These are phyloP conservation scores for Aspergillus ellipticus DNA, from an alignment of 495 filamentous ascomycete genomes.

Conservation along the genomic window DNA sequence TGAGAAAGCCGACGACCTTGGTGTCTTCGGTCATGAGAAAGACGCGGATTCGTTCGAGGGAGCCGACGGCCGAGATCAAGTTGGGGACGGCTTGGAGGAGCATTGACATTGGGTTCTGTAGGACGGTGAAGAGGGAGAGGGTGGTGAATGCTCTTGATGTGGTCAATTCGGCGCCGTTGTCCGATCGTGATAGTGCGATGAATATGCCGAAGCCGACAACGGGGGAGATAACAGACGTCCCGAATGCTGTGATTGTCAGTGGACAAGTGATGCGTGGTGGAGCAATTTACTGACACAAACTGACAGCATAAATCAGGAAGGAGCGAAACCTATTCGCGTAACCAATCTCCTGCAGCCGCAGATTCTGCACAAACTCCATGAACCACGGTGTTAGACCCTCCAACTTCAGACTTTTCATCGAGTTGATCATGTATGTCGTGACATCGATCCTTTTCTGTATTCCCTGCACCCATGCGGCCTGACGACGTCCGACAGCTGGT, in stretches of 20 bases:
- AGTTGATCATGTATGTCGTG: not conserved
- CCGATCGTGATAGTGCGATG: not conserved
- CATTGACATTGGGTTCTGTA: not conserved
- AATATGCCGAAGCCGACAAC: not conserved
- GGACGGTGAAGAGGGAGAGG: not conserved
- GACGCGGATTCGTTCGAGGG: not conserved
- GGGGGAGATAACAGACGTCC: not conserved
- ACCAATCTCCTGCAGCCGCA: not conserved
- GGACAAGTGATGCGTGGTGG: not conserved
- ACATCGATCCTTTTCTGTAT: not conserved
- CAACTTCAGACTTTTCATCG: not conserved
- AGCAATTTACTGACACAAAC: not conserved
- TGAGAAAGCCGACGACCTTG: not conserved
- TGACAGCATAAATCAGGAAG: not conserved
- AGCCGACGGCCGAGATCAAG: not conserved
- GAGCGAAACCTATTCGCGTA: not conserved
- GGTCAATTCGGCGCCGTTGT: not conserved
- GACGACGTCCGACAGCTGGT: not conserved
- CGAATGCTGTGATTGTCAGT: not conserved
- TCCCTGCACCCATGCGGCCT: not conserved
- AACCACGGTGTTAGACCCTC: not conserved
- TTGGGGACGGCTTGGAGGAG: not conserved
- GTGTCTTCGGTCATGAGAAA: not conserved
- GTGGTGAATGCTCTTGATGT: not conserved
- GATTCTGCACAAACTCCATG: not conserved